Evolutionary conservation across 1,284 basidiomycete genomes (phyloP).

Genomic region (Hemileccinum hortonii): DNA sequence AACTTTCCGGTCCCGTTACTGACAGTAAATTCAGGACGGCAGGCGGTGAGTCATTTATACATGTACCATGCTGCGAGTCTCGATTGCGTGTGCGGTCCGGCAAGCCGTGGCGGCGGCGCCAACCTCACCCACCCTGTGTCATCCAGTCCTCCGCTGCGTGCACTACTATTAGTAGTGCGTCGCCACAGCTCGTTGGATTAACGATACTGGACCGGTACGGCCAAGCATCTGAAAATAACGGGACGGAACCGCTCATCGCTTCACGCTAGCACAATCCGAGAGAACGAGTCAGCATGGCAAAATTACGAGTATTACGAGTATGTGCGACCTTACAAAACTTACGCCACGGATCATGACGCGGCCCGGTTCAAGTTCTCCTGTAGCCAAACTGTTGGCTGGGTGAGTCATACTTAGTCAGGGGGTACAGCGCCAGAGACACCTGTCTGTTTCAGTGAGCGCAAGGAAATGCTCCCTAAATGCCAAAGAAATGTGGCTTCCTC

Average conservation of each 20-base stretch:
- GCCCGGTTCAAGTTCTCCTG: too few relatives aligned
- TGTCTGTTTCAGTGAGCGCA: conserved; percentile 7
- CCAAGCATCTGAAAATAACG: conserved; percentile 11
- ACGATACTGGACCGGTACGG: too few relatives aligned
- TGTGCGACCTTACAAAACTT: not conserved
- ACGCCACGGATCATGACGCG: conserved; percentile 13
- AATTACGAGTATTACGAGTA: not conserved
- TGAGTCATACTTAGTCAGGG: conserved; percentile 19
- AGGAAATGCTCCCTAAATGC: conserved; percentile 5
- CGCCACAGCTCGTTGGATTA: conserved; percentile 11
- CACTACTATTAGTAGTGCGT: not conserved
- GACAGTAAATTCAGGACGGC: not conserved
- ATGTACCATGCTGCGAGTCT: not conserved
- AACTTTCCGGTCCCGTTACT: conserved; percentile 20
- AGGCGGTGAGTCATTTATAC: conserved; percentile 16
- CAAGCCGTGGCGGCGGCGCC: not conserved
- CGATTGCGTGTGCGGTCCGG: not conserved
- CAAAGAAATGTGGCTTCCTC: conserved; percentile 11
- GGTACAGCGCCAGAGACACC: conserved; percentile 9
- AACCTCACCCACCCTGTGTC: conserved; percentile 11
- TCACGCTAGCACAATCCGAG: conserved; percentile 1
- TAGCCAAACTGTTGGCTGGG: conserved; percentile 8
- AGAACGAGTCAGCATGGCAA: conserved; percentile 4
- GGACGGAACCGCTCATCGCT: not conserved
- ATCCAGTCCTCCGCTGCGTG: conserved; percentile 17